Base-by-base conservation (phyloP, 208 protist genomes). In the Acanthamoeba quina region DNA sequence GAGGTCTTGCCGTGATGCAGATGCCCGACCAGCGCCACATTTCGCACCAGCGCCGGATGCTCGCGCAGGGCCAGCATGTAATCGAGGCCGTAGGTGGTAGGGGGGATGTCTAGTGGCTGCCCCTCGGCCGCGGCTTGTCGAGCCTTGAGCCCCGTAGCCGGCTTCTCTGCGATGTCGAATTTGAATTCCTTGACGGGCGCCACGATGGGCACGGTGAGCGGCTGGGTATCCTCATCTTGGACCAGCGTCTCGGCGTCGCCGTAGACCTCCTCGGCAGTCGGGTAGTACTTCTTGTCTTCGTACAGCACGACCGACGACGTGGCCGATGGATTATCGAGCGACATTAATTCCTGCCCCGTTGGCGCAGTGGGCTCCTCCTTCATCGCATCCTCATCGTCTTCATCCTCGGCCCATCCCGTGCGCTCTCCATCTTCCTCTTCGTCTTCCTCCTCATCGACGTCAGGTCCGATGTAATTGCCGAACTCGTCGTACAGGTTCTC, bases 1-100 rank as follows among this genome's bases (percentile, higher is more conserved):
- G 98, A 97, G 3, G 99, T 99, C 96, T 99, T 99, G 88, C 99
- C 99, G 95, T 99, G 98, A 88, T 99, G 98, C 52, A 99, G 94
- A 34, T 98, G 94, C 17, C 99, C 99, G 47, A 98, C 95, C 31
- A 99, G 47, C 24, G 96, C 98, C 17, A 99, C 96, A 95, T 99
- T 99, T 91, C 99, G 97, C 72, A 99, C 97, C 9, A 98, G 96
- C 17, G 97, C 90, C 15, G 98, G 97, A 41, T 97, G 91, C 26
- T 95, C 82, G 47, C 96, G 49, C n/a, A 98, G 31, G 29, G 93
- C 78, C 5, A 83, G 72, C 41, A 98, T 44, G 85, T 98, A 98
- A 47, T 72, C 90, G 29, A 44, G 17, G 80, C 24, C 72, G 72
- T 80, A 80, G 6, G 72, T 80, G 15, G 72, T 80, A 9, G 62